A percentile compares a stretch with the other conserved stretches of the same genome.
Conservation (phyloP, 257 asterid species). For the Solanum rostratum region DNA sequence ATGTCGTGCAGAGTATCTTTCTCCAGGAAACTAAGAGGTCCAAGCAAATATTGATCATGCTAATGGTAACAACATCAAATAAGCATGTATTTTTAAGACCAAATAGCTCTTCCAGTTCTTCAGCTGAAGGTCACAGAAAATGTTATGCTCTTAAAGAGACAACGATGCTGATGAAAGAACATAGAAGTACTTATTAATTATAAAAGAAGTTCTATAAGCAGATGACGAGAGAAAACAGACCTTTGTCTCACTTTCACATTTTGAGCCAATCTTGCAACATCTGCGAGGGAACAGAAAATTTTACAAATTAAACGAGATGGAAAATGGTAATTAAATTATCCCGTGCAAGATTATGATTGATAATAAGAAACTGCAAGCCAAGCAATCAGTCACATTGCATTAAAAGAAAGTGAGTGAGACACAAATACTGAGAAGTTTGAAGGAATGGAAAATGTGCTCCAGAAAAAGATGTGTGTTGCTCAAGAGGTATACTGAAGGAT, state of each 20-base stretch:
- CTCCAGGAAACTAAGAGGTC: neutral
- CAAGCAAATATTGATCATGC: neutral
- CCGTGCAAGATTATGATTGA: neutral
- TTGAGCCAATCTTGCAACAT: constrained; percentile 82
- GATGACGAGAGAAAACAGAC: constrained; percentile 19
- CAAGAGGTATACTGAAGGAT: neutral
- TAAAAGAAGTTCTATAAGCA: neutral
- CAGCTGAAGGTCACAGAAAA: neutral
- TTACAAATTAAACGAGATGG: neutral
- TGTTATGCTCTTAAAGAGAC: neutral
- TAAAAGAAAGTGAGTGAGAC: neutral
- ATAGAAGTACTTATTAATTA: neutral
- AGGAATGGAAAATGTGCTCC: neutral
- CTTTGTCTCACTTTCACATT: constrained; percentile 88
- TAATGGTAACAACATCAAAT: neutral
- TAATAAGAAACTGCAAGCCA: neutral
- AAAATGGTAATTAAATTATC: neutral
- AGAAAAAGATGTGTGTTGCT: neutral
- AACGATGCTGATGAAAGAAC: neutral
- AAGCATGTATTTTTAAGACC: neutral
- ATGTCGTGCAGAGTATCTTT: neutral
- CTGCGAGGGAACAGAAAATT: constrained; percentile 21
- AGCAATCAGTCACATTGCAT: neutral
- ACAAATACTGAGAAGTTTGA: neutral
- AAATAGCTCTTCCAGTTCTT: neutral